Conservation (phyloP, 169 alveolate genomes). For the Miamiensis avidus region DNA sequence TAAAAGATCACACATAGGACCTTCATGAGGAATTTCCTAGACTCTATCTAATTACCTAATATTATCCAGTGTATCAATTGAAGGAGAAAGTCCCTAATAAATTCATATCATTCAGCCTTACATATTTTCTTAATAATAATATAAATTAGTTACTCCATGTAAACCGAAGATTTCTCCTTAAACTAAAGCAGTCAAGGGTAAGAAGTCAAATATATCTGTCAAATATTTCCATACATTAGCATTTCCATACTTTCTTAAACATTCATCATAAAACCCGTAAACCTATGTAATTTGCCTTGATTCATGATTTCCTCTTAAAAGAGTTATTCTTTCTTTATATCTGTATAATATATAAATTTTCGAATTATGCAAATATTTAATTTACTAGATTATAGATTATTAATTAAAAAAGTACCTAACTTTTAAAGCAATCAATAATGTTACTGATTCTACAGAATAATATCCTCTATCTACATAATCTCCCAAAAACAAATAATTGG, state of each 20-base stretch:
- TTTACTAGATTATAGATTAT: neutral
- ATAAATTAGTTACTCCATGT: constrained; percentile 23
- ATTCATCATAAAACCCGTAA: constrained; percentile 93
- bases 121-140: constrained; percentile 51
- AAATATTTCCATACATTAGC: constrained; percentile 92
- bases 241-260: constrained; percentile 90
- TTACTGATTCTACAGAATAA: constrained; percentile 87
- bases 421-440: constrained; percentile 73
- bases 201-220: constrained; percentile 92
- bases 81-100: constrained; percentile 76
- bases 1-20: constrained; percentile 86
- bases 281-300: constrained; percentile 95
- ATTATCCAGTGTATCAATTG: constrained; percentile 80
- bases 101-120: too few relatives aligned
- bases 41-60: constrained; percentile 81
- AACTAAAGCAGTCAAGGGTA: constrained; percentile 83
- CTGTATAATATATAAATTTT: neutral
- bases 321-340: constrained; percentile 72
- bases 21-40: constrained; percentile 90
- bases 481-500: constrained; percentile 84
- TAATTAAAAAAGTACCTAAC: constrained; percentile 52
- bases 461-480: constrained; percentile 92
- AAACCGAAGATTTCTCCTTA: constrained; percentile 51
- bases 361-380: neutral
- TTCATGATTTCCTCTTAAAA: constrained; percentile 95